Evolutionary conservation across 2,329 filamentous ascomycete species (phyloP), one percentile per base, ranked within the genome.

Genomic region (Botrytis hyacinthi): DNA sequence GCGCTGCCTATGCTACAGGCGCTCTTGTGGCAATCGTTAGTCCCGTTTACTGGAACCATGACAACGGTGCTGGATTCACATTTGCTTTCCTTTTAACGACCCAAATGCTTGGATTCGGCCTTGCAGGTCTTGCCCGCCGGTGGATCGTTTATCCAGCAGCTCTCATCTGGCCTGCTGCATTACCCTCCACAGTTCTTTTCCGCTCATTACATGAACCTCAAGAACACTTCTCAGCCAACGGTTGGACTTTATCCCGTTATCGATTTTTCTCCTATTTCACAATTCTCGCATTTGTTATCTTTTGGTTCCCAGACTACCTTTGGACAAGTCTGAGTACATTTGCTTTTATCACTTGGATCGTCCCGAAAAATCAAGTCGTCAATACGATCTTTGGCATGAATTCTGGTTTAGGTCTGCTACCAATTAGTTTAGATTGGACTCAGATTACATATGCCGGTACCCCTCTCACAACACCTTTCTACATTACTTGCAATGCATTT

Each of bases 81-180:
- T 83, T 88, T 26, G 78, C 86, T 20, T 83, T 88, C 51, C 84
- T 82, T 0, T 79, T 89, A 14, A 84, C 84, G 0, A 87, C 86
- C 48, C 87, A 87, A 78, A 86, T 87, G 66, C 85, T 89, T 46
- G 87, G 87, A 29, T 88, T 88, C 72, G 87, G 87, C 0, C 81
- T 88, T 57, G 86, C 87, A 14, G 87, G 87, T 32, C 66, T 87
- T 1, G 82, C 81, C 16, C 83, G 86, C 7, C 81, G 84, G 0
- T 88, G 87, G 77, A 80, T 88, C 5, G 86, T 88, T 9, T 87
- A 86, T 32, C 86, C 86, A 0, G 81, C 86, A 1, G 85, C 84
- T 77, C 85, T 84, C 76, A 83, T 88, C 4, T 88, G 87, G 87
- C 87, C 86, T 0, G 81, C 82, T 2, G 83, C 84, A 0, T 78